Conservation (phyloP, 176 grass and related monocot species). For the Oryza meridionalis region DNA sequence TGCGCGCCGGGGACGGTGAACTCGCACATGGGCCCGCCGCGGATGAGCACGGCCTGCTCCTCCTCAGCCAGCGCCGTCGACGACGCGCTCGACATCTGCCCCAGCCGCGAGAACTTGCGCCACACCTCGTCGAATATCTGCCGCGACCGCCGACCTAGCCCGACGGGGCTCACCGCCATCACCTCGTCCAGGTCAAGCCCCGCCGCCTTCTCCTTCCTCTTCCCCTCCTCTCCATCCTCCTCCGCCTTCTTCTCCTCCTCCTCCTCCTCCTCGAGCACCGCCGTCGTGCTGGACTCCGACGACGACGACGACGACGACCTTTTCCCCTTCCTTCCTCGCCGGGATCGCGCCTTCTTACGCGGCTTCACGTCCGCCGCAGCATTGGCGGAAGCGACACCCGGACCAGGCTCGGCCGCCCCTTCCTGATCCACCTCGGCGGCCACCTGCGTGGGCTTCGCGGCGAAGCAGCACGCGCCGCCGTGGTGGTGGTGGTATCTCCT, state of each 20-base stretch:
- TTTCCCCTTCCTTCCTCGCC: constrained; percentile 40
- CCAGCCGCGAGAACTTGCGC: constrained; percentile 96
- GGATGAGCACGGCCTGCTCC: constrained; percentile 63
- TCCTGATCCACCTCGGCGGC: constrained; percentile 36
- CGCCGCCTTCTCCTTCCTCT: constrained; percentile 28
- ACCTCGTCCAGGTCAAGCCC: constrained; percentile 78
- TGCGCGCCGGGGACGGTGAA: constrained; percentile 89
- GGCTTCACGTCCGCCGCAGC: constrained; percentile 25
- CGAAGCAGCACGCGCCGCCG: constrained; percentile 50
- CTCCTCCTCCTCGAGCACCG: constrained; percentile 8
- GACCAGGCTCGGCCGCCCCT: background rate
- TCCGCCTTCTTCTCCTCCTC: background rate
- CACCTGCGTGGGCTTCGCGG: constrained; percentile 43
- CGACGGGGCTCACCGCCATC: constrained; percentile 82
- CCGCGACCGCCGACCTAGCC: constrained; percentile 75
- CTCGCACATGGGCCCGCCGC: constrained; percentile 90
- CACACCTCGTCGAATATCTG: constrained; percentile 99
- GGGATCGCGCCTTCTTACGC: constrained; percentile 33
- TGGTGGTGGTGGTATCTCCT: constrained; percentile 30
- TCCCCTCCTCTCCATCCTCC: constrained; percentile 1
- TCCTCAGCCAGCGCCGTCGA: constrained; percentile 51
- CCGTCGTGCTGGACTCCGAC: background rate
- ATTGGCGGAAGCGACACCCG: no score
- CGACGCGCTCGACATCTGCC: constrained; percentile 87
- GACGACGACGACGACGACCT: background rate